These are phyloP conservation scores for grape (Vitis vinifera) DNA, from an alignment of 164 flowering plant genomes.

Conservation along the genomic window ASM3070453v1 NC_081806.1:19452501-19453000, in stretches of 20 bases:
- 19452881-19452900: neutral
- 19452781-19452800: constrained; percentile 99
- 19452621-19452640: constrained; percentile 90
- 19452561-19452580: constrained; percentile 75
- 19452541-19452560: constrained; percentile 1
- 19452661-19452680: constrained; percentile 97
- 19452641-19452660: constrained; percentile 98
- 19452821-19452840: neutral
- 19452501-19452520: neutral
- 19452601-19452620: constrained; percentile 90
- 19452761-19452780: constrained; percentile 95
- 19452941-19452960: too few species aligned
- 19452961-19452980: neutral
- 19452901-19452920: neutral
- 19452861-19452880: neutral
- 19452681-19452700: constrained; percentile 94
- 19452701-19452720: constrained; percentile 93
- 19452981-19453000: neutral
- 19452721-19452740: constrained; percentile 98
- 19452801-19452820: constrained; percentile 94
- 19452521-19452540: neutral
- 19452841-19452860: too few species aligned
- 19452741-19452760: constrained; percentile 91
- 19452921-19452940: neutral
- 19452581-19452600: constrained; percentile 93